A percentile compares a stretch with the other conserved stretches of the same genome.
These are phyloP conservation scores for Candida stauntonica DNA, from an alignment of 805 yeast genomes.

Conservation along the genomic window DNA sequence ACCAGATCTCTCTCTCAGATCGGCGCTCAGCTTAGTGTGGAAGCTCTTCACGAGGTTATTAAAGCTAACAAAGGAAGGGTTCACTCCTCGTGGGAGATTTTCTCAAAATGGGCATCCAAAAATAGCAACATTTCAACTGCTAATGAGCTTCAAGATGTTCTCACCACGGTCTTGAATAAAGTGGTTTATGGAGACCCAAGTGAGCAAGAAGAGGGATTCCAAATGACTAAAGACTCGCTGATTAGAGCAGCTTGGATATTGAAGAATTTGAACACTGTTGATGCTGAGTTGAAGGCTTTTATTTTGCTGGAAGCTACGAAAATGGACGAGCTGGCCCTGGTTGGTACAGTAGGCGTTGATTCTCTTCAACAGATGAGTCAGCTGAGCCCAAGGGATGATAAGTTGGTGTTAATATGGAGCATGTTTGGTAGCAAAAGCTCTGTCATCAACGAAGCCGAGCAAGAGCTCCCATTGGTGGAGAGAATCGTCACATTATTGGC, in stretches of 20 bases:
- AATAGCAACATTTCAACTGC: too few species aligned
- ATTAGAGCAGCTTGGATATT: conserved; percentile 25
- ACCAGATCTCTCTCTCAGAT: conserved; percentile 25
- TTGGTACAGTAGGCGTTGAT: conserved; percentile 14
- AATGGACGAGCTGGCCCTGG: conserved; percentile 5
- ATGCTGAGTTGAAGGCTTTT: conserved; percentile 11
- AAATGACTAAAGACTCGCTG: conserved; percentile 20
- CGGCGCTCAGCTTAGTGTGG: conserved; percentile 19
- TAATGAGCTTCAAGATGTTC: conserved; percentile 25
- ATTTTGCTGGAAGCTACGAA: conserved; percentile 14
- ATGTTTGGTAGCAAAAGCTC: background rate
- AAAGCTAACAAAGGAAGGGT: conserved; percentile 51
- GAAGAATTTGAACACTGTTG: conserved; percentile 16
- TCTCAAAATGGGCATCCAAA: conserved; percentile 25
- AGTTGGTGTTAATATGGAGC: conserved; percentile 9
- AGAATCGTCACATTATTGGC: conserved; percentile 5
- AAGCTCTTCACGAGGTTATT: conserved; percentile 32
- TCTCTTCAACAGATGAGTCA: conserved; percentile 5
- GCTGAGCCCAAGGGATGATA: conserved; percentile 9
- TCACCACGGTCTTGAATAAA: conserved; percentile 32
- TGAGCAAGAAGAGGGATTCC: conserved; percentile 33
- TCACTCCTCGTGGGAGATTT: conserved; percentile 44
- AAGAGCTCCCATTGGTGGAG: conserved; percentile 1
- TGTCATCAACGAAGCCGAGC: background rate
- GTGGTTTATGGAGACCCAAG: conserved; percentile 35